Conservation (phyloP, 306 rosid genomes). For the Lagenaria siceraria region DNA sequence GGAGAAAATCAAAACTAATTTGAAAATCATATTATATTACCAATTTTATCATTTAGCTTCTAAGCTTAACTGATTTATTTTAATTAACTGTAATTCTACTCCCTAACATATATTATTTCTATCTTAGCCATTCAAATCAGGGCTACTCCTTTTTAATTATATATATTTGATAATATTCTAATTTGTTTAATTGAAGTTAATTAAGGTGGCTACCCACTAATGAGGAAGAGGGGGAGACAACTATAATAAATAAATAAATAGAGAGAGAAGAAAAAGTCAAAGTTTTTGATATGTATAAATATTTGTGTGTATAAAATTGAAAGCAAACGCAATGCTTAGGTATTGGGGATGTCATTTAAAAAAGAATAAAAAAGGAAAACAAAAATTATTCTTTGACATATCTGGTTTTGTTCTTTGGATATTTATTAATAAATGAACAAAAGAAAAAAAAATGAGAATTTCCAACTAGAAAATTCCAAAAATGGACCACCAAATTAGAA, state of each 20-base stretch:
- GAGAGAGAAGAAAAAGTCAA: not conserved
- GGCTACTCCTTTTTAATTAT: not conserved
- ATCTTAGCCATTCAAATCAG: not conserved
- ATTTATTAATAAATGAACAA: not conserved
- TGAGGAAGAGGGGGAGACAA: not conserved
- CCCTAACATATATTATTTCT: not conserved
- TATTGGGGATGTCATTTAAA: not conserved
- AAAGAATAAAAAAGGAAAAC: no score
- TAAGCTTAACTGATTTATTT: not conserved
- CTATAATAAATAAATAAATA: not conserved
- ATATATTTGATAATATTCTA: no score
- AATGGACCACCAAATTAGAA: not conserved
- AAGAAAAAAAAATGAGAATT: not conserved
- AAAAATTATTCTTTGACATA: not conserved
- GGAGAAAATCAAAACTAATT: no score
- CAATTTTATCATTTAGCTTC: no score
- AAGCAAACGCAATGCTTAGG: slow-evolving; percentile 9
- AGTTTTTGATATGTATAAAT: not conserved
- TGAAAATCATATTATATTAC: no score
- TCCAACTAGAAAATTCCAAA: not conserved
- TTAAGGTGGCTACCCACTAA: not conserved
- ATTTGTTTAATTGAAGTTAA: not conserved
- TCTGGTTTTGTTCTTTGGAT: not conserved
- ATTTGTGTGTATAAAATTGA: not conserved
- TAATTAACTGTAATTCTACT: not conserved